phyloP scores from a whole-genome alignment of 441 rosid genomes.

The Omphalea diandra region DNA sequence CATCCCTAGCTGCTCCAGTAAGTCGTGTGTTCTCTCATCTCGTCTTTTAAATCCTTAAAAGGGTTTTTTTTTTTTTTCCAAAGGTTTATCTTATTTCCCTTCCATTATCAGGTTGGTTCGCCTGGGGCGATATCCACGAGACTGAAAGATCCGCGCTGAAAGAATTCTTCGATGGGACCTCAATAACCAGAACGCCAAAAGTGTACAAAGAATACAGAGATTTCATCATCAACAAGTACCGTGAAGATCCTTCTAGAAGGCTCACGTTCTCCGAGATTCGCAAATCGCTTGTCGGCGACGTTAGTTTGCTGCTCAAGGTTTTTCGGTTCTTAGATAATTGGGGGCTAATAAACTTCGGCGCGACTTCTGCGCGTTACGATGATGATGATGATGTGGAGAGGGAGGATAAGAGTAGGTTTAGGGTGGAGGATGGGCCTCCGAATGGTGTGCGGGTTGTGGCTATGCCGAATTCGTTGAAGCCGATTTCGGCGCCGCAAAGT shows the following conservation, averaged over 20 bases:
- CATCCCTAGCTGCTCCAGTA: constrained; percentile 80
- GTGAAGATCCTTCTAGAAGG: constrained; percentile 68
- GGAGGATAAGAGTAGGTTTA: constrained; percentile 34
- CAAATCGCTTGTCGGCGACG: constrained; percentile 83
- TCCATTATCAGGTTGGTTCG: background rate
- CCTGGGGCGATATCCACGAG: constrained; percentile 27
- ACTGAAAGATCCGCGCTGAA: constrained; percentile 63
- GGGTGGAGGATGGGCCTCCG: constrained; percentile 67
- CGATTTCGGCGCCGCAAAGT: constrained; percentile 42
- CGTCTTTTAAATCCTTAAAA: background rate
- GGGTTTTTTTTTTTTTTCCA: background rate
- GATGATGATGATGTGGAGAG: constrained; percentile 18
- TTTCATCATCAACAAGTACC: constrained; percentile 82
- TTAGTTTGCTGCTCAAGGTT: constrained; percentile 68
- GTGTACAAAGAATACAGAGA: constrained; percentile 92
- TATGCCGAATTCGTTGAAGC: constrained; percentile 60
- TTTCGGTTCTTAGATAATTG: constrained; percentile 63
- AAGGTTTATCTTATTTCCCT: background rate
- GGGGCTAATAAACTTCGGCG: constrained; percentile 78
- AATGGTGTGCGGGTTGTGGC: constrained; percentile 73
- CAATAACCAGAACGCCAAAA: constrained; percentile 86
- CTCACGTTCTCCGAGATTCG: constrained; percentile 81
- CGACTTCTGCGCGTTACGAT: constrained; percentile 11
- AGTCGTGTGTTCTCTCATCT: constrained; percentile 25
- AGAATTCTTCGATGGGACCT: constrained; percentile 83